Base-by-base conservation (phyloP, 202 grass and related monocot species). In the Tripidium arundinaceum region DNA sequence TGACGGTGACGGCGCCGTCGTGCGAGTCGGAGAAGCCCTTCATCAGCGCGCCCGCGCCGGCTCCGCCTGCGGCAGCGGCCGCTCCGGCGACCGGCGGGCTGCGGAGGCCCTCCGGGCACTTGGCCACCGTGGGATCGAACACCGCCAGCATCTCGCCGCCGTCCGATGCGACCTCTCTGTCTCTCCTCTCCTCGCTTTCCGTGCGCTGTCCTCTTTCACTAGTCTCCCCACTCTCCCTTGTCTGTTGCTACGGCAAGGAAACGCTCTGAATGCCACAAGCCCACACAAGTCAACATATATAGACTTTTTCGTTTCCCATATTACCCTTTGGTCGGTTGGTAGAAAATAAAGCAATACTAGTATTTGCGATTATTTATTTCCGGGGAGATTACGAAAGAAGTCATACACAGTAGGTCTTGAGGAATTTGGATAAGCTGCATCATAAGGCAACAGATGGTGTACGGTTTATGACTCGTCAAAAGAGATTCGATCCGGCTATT, bases 251-350 rank as follows among this genome's bases (percentile, higher is more conserved):
- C 16, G 55, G 67, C 75, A 27, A n/a, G n/a, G n/a, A n/a, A n/a
- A 40, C 50, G 79, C 42, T 62, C 42, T 55, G 31, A 62, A 74
- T 49, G 68, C 78, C 29, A 67, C 19, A 0, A 57, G 79, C 69
- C 43, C 62, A 65, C 85, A 46, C 58, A 1, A 58, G 87, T 82
- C 83, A 89, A 82, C 87, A n/a, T 40, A 86, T 78, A 59, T 59
- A 55, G 63, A 28, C 5, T 75, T 65, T 86, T 68, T 13, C 3
- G 81, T 1, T 74, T 83, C 28, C 87, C 68, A 27, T 89, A 86
- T 58, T 83, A 36, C 87, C 87, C 87, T 37, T 40, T 86, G 74
- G 79, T 86, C 74, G 83, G 87, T 86, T 45, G 50, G 82, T 55
- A 8, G 52, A 22, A 33, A 4, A 33, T 55, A 55, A 22, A 54